Evolutionary conservation across 1,284 basidiomycete genomes (phyloP).

Genomic region (Abortiporus biennis): DNA sequence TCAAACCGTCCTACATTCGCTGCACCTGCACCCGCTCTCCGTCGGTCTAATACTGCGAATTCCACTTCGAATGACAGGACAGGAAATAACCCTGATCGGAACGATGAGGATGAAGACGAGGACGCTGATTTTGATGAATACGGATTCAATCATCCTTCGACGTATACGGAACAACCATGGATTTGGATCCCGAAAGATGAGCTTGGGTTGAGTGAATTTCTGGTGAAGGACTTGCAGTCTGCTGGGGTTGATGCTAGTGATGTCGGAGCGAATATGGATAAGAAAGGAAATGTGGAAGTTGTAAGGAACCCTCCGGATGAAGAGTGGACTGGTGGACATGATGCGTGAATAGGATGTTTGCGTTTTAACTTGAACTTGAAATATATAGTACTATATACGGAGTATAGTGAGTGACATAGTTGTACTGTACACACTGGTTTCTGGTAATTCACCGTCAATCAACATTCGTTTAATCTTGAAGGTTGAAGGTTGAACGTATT

Average conservation of each 20-base stretch:
- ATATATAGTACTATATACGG: no score
- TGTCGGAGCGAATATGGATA: slow-evolving; percentile 43
- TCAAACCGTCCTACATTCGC: slow-evolving; percentile 3
- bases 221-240: slow-evolving; percentile 40
- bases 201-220: slow-evolving; percentile 47
- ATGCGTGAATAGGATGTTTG: no score
- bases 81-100: not conserved
- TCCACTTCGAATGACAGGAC: no score
- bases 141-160: slow-evolving; percentile 60
- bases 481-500: no score
- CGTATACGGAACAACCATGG: slow-evolving; percentile 52
- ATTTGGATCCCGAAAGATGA: slow-evolving; percentile 62
- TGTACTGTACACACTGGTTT: no score
- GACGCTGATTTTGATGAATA: slow-evolving; percentile 27
- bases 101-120: slow-evolving; percentile 17
- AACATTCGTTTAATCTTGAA: no score
- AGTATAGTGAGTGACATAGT: no score
- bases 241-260: slow-evolving; percentile 40
- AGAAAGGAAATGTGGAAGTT: slow-evolving; percentile 47
- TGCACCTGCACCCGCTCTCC: not conserved
- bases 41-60: no score
- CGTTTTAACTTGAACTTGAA: no score
- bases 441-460: no score
- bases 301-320: slow-evolving; percentile 44
- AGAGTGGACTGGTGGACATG: slow-evolving; percentile 32